Conservation (phyloP, 148 eudicot species). For the Cornus controversa region DNA sequence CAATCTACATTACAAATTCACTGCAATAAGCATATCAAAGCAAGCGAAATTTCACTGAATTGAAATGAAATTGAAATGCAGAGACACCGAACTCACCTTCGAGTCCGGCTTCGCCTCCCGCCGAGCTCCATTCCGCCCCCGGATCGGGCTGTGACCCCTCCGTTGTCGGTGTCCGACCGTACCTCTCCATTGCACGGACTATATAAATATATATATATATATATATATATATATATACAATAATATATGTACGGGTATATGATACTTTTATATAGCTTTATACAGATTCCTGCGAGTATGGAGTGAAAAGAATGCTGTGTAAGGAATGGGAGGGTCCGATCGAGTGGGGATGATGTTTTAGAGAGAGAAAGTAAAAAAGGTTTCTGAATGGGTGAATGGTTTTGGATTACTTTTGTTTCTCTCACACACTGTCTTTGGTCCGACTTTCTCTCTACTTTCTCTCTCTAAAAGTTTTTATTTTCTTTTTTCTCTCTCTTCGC, state of each 20-base stretch:
- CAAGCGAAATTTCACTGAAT: slow-evolving; percentile 13
- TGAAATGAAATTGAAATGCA: neutral
- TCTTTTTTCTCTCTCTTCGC: slow-evolving; percentile 1
- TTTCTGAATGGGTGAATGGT: neutral
- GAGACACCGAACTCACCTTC: slow-evolving; percentile 15
- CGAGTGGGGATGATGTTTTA: slow-evolving; percentile 13
- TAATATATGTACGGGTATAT: too few relatives aligned
- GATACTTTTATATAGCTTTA: neutral
- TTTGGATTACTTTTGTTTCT: slow-evolving; percentile 4
- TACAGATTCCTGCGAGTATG: neutral
- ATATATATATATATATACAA: neutral
- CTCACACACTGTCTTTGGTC: too few relatives aligned
- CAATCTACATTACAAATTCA: slow-evolving; percentile 19
- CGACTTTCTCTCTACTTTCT: slow-evolving; percentile 12
- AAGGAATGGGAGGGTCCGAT: slow-evolving; percentile 10
- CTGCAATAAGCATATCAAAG: neutral
- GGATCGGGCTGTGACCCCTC: slow-evolving; percentile 21
- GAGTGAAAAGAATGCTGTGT: neutral
- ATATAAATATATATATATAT: neutral
- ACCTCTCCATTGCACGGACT: slow-evolving; percentile 25
- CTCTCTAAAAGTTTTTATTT: slow-evolving; percentile 12
- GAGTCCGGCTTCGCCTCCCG: slow-evolving; percentile 24
- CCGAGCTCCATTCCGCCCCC: slow-evolving; percentile 14
- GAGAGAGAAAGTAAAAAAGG: slow-evolving; percentile 1
- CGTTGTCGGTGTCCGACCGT: slow-evolving; percentile 6